phyloP scores from a whole-genome alignment of 108 stramenopile genomes.

The Mayamaea pseudoterrestris region DNA sequence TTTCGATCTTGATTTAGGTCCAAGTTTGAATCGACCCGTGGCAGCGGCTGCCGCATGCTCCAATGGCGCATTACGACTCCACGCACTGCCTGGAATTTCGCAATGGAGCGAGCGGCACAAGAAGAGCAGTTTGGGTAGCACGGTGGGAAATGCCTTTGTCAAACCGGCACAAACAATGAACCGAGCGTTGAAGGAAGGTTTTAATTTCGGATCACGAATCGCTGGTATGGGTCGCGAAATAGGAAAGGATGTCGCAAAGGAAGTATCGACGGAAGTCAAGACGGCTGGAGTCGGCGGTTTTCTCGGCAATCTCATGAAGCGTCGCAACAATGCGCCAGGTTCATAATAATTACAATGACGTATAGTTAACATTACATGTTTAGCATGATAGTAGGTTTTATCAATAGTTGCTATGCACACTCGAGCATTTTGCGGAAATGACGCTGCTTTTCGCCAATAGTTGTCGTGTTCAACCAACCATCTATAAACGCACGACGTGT shows the following conservation, averaged over 20 bases:
- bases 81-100: conserved; percentile 78
- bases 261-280: conserved; percentile 44
- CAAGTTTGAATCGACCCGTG: conserved; percentile 69
- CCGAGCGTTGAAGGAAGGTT: conserved; percentile 61
- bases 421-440: too few relatives aligned
- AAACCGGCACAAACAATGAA: conserved; percentile 64
- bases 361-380: too few relatives aligned
- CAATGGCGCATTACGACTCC: conserved; percentile 66
- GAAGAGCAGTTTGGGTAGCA: conserved; percentile 18
- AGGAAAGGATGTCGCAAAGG: conserved; percentile 53
- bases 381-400: too few relatives aligned
- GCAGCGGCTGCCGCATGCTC: conserved; percentile 77
- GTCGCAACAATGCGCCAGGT: too few relatives aligned
- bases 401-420: too few relatives aligned
- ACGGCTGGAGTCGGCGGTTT: conserved; percentile 38
- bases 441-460: too few relatives aligned
- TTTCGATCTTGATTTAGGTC: conserved; percentile 80
- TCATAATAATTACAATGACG: too few relatives aligned
- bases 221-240: conserved; percentile 25
- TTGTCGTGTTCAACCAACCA: too few relatives aligned
- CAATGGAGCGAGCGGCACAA: conserved; percentile 57
- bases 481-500: too few relatives aligned
- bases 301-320: too few relatives aligned
- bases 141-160: conserved; percentile 60
- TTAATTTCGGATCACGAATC: conserved; percentile 48